These are phyloP conservation scores for Angomonas deanei DNA, from an alignment of 208 protist species.

Conservation along the genomic window DNA sequence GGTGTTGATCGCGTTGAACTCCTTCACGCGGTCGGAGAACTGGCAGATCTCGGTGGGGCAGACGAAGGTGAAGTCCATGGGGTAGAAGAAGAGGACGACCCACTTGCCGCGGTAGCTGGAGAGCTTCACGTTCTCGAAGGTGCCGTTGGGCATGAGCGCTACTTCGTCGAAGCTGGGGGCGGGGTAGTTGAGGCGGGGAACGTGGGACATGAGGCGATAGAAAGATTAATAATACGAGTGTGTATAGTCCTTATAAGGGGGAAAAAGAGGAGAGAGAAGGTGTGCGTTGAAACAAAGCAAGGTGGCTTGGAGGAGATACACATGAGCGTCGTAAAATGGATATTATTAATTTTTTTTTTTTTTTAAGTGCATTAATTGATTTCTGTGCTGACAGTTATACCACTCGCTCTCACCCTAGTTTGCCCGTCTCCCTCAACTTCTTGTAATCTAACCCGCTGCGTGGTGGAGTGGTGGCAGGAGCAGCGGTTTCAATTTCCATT, in stretches of 20 bases:
- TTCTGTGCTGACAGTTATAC: no score
- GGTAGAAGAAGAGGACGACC: slow-evolving; percentile 96
- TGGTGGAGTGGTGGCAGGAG: slow-evolving; percentile 8
- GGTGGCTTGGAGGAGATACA: no score
- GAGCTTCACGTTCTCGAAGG: slow-evolving; percentile 91
- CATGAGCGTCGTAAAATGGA: no score
- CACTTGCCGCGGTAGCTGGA: slow-evolving; percentile 87
- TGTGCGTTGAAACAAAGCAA: no score
- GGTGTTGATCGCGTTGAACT: slow-evolving; percentile 86
- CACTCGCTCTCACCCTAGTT: not conserved
- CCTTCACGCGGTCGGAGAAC: slow-evolving; percentile 89
- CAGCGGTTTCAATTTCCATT: slow-evolving; percentile 38
- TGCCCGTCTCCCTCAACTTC: not conserved
- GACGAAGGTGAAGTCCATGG: slow-evolving; percentile 96
- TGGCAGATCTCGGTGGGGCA: slow-evolving; percentile 97
- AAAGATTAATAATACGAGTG: not conserved
- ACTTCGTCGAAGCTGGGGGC: slow-evolving; percentile 88
- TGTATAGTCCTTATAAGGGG: not conserved
- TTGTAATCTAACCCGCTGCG: not conserved
- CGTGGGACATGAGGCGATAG: not conserved
- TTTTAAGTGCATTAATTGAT: no score
- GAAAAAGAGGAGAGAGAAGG: not conserved
- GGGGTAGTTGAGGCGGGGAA: slow-evolving; percentile 70
- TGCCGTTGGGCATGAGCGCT: slow-evolving; percentile 91
- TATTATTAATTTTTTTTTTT: no score